These are phyloP conservation scores for Steccherinum ochraceum DNA, from an alignment of 768 basidiomycete genomes.

Conservation along the genomic window DNA sequence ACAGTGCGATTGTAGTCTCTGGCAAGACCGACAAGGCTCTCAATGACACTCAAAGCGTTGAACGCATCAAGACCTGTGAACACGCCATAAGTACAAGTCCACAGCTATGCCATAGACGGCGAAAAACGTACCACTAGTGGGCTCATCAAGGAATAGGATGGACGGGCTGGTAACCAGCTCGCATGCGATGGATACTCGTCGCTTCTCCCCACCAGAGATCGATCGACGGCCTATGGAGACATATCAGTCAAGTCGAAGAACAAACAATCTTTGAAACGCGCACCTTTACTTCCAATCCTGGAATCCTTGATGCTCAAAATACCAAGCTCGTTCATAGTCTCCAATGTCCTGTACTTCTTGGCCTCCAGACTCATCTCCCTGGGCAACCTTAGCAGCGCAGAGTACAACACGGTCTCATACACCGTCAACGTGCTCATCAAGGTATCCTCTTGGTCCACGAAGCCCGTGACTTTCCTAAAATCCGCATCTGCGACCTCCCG, in stretches of 20 bases:
- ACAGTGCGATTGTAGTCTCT: conserved; percentile 90
- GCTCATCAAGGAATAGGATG: conserved; percentile 94
- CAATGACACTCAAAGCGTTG: conserved; percentile 94
- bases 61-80: conserved; percentile 80
- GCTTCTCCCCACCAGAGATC: conserved; percentile 97
- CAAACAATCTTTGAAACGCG: conserved; percentile 15
- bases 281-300: conserved; percentile 83
- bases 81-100: background rate
- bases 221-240: conserved; percentile 62
- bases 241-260: background rate
- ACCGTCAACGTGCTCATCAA: conserved; percentile 96
- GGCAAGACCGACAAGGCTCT: conserved; percentile 80
- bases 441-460: conserved; percentile 98
- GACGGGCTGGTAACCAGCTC: conserved; percentile 97
- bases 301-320: conserved; percentile 87
- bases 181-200: conserved; percentile 94
- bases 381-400: conserved; percentile 83
- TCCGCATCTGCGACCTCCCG: conserved; percentile 63
- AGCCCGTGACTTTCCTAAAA: conserved; percentile 86
- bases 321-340: conserved; percentile 95
- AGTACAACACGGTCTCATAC: conserved; percentile 95
- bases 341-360: conserved; percentile 91
- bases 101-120: background rate
- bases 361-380: conserved; percentile 93
- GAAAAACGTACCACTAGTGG: conserved; percentile 78